phyloP scores from a whole-genome alignment of 495 filamentous ascomycete species.

The Penicillium arizonense region DNA sequence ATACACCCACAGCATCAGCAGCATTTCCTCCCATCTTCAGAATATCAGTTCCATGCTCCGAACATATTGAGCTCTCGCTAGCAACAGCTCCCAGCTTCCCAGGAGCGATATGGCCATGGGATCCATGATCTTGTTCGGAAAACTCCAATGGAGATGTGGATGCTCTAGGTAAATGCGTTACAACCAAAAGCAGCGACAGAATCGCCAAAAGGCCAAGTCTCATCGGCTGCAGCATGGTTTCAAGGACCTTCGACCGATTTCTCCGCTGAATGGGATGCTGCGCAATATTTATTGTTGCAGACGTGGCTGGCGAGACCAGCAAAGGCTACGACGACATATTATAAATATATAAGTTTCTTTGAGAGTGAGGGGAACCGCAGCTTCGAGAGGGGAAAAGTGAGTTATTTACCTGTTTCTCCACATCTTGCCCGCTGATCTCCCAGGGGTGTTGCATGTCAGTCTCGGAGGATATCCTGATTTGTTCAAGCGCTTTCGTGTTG shows the following conservation, averaged over 20 bases:
- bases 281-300: background rate
- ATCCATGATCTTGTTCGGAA: background rate
- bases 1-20: constrained; percentile 60
- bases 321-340: constrained; percentile 1
- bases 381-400: constrained; percentile 2
- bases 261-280: background rate
- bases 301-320: background rate
- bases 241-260: background rate
- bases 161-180: constrained; percentile 21
- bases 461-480: background rate
- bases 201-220: constrained; percentile 20
- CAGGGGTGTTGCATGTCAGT: background rate
- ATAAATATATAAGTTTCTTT: background rate
- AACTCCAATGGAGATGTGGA: constrained; percentile 24
- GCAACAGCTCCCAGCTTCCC: constrained; percentile 72
- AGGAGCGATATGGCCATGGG: constrained; percentile 13
- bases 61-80: constrained; percentile 73
- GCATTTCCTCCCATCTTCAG: constrained; percentile 70
- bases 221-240: constrained; percentile 14
- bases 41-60: constrained; percentile 70
- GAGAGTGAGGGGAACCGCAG: background rate
- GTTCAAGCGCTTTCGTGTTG: background rate
- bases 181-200: constrained; percentile 21
- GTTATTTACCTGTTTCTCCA: constrained; percentile 36
- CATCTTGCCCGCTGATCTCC: constrained; percentile 22